Evolutionary conservation across 345 rosid genomes (phyloP), one percentile per base, ranked within the genome.

Genomic region (Ricinus communis): DNA sequence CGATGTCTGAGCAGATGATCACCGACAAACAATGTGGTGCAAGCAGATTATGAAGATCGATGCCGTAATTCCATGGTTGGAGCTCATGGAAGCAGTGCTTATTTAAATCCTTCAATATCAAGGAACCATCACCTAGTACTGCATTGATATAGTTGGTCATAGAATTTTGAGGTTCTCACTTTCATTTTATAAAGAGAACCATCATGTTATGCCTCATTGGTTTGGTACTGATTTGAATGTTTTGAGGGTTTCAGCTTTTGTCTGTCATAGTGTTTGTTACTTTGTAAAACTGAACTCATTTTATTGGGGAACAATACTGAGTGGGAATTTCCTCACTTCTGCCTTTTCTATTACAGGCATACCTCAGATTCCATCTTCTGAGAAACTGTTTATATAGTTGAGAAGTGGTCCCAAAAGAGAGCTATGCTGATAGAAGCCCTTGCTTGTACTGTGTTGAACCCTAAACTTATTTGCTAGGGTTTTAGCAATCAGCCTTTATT

Each of bases 391-490:
- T 73, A 81, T 73, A 81, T 85, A 77, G 90, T 86, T 88, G 90
- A 83, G 71, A 80, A 85, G 95, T 89, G 91, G 95, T 89, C 95
- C 95, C 89, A 63, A 62, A 69, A 15, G 40, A 33, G 51, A 53
- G 59, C 66, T 68, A 47, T n/a, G 51, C 52, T 65, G 22, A 28
- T 31, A 41, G 71, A 74, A 76, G 64, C 82, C 79, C 5, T 76
- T 68, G 80, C 73, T 27, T 71, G 78, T n/a, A 6, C 8, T 62
- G 36, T 72, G 51, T 55, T 64, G 69, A 67, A 63, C 82, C 82
- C 61, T 68, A 73, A 65, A 45, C 46, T 45, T 65, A 21, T 55
- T 40, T 63, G 68, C 63, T 68, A 65, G 79, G 77, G 57, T 72
- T 65, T 58, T 19, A 41, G 56, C 72, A 75, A 54, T 74, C 79